These are phyloP conservation scores for Tuber umbilicatum DNA, from an alignment of 495 filamentous ascomycete genomes.

Conservation along the genomic window DNA sequence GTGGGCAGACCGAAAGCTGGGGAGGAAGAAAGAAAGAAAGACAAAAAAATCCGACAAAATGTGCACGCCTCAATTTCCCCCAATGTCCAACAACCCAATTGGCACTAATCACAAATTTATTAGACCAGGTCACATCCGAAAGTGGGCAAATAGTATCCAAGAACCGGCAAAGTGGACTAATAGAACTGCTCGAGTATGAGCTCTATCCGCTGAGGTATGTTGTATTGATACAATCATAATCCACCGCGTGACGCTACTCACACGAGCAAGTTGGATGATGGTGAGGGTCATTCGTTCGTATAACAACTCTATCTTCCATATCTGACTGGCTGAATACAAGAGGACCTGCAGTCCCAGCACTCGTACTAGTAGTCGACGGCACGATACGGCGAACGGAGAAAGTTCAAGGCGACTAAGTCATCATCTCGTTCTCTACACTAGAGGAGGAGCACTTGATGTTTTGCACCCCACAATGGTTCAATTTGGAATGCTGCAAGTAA, in stretches of 20 bases:
- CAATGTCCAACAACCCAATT: background rate
- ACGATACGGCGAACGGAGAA: background rate
- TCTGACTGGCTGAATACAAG: background rate
- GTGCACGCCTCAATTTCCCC: background rate
- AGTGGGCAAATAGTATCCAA: background rate
- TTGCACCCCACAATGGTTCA: constrained; percentile 22
- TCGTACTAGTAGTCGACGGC: background rate
- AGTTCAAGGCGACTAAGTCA: background rate
- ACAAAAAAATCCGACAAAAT: background rate
- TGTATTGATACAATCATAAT: background rate
- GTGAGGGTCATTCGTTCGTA: background rate
- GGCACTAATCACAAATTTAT: background rate
- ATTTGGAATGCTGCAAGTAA: constrained; percentile 8
- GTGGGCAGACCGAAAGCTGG: constrained; percentile 1
- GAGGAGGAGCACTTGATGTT: background rate
- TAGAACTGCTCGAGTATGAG: background rate
- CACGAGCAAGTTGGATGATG: background rate
- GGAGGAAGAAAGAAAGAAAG: background rate
- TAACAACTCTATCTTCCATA: background rate
- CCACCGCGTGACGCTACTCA: background rate
- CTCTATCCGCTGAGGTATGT: background rate
- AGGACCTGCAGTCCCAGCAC: background rate
- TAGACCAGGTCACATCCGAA: background rate
- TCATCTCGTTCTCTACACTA: background rate
- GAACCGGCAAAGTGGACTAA: background rate